Evolutionary conservation across 116 monocot species (phyloP).

Genomic region (Cymodocea nodosa): DNA sequence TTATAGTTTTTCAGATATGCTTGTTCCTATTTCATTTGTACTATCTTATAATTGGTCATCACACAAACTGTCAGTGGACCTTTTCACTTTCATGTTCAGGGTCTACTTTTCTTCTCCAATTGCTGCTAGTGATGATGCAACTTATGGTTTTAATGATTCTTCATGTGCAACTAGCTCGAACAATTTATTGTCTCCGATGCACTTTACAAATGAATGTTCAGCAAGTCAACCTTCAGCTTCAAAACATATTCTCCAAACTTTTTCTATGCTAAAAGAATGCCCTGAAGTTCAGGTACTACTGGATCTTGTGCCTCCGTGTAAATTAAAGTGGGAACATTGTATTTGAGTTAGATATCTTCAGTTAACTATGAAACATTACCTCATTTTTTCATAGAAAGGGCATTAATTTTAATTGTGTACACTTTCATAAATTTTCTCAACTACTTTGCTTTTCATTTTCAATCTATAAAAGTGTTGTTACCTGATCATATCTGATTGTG

Average conservation of each 20-base stretch:
- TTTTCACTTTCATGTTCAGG: slow-evolving; percentile 7
- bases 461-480: too few relatives aligned
- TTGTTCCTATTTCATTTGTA: not conserved
- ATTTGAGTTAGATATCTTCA: not conserved
- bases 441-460: too few relatives aligned
- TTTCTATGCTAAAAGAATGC: slow-evolving; percentile 39
- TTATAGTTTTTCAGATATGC: not conserved
- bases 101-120: slow-evolving; percentile 11
- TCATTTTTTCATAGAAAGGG: too few relatives aligned
- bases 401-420: too few relatives aligned
- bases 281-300: slow-evolving; percentile 37
- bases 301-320: not conserved
- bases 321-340: not conserved
- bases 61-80: not conserved
- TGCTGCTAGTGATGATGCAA: not conserved
- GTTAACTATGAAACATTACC: too few relatives aligned
- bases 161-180: not conserved
- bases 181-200: not conserved
- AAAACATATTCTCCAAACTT: slow-evolving; percentile 34
- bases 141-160: not conserved
- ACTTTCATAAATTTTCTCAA: too few relatives aligned
- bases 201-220: not conserved
- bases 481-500: too few relatives aligned
- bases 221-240: slow-evolving; percentile 18
- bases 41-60: not conserved